Percentiles rank a stretch among this genome's conserved stretches.
These are phyloP conservation scores for Zopfochytrium polystomum DNA, from an alignment of 371 early-diverging fungal genomes.

Conservation along the genomic window DNA sequence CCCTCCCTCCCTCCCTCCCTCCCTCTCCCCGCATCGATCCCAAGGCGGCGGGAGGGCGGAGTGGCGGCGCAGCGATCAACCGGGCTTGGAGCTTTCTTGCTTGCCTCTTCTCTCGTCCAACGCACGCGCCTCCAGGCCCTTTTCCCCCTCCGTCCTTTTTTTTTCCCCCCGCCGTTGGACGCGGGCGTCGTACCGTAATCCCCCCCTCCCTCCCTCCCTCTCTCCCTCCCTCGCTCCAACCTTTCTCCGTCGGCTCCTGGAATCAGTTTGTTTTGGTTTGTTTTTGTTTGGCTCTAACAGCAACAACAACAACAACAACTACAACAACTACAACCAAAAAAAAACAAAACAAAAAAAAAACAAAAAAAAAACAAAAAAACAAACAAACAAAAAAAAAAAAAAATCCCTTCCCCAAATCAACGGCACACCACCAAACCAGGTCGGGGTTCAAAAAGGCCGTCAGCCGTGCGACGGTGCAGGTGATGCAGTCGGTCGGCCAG, in stretches of 20 bases:
- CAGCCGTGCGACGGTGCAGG: constrained; percentile 69
- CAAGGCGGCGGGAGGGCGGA: background rate
- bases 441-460: constrained; percentile 81
- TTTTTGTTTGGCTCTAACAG: background rate
- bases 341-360: too few relatives aligned
- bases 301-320: background rate
- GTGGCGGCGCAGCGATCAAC: background rate
- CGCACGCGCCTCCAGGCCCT: background rate
- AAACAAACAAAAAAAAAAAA: too few relatives aligned
- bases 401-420: background rate
- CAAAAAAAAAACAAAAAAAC: too few relatives aligned
- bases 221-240: too few relatives aligned
- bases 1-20: background rate
- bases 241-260: too few relatives aligned
- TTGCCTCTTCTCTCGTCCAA: background rate
- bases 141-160: background rate
- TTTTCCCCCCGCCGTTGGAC: background rate
- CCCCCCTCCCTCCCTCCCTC: background rate
- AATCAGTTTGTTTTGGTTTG: background rate
- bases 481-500: constrained; percentile 70
- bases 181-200: background rate
- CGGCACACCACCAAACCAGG: constrained; percentile 43
- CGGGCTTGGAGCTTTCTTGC: background rate
- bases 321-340: background rate
- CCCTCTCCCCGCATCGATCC: background rate